Evolutionary conservation across 1,139 yeast species (phyloP).

Genomic region (Debaryomyces nepalensis): DNA sequence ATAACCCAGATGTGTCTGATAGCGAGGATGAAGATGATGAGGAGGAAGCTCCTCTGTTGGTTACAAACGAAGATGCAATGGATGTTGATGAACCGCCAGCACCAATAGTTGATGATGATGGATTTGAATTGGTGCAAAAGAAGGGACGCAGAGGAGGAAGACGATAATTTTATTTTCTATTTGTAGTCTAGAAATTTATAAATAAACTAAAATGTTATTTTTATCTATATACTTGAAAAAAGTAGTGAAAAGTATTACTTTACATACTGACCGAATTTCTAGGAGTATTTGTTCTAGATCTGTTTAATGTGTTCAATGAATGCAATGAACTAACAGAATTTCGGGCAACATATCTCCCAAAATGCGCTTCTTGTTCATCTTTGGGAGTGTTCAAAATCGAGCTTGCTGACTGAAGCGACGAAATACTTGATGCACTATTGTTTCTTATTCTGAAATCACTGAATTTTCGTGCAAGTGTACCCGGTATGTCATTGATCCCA

Average conservation of each 20-base stretch:
- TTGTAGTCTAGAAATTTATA: not conserved
- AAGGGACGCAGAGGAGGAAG: slow-evolving; percentile 50
- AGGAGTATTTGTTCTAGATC: slow-evolving; percentile 46
- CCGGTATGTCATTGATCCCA: slow-evolving; percentile 59
- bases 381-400: slow-evolving; percentile 33
- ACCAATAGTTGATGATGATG: slow-evolving; percentile 89
- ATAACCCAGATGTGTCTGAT: slow-evolving; percentile 59
- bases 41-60: slow-evolving; percentile 34
- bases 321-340: slow-evolving; percentile 47
- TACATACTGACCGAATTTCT: slow-evolving; percentile 42
- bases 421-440: slow-evolving; percentile 27
- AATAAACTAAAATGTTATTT: slow-evolving; percentile 5
- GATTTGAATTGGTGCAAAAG: slow-evolving; percentile 83
- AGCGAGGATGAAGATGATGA: slow-evolving; percentile 52
- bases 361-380: slow-evolving; percentile 35
- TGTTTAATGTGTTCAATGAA: slow-evolving; percentile 46
- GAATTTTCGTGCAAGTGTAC: slow-evolving; percentile 50
- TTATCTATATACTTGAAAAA: slow-evolving; percentile 2
- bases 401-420: slow-evolving; percentile 25
- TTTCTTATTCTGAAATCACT: slow-evolving; percentile 46
- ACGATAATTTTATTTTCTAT: slow-evolving; percentile 15
- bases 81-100: slow-evolving; percentile 47
- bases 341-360: slow-evolving; percentile 25
- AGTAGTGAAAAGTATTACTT: slow-evolving; percentile 8
- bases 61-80: slow-evolving; percentile 36